phyloP scores from a whole-genome alignment of 345 rosid genomes.

The Arabis hirsuta region DNA sequence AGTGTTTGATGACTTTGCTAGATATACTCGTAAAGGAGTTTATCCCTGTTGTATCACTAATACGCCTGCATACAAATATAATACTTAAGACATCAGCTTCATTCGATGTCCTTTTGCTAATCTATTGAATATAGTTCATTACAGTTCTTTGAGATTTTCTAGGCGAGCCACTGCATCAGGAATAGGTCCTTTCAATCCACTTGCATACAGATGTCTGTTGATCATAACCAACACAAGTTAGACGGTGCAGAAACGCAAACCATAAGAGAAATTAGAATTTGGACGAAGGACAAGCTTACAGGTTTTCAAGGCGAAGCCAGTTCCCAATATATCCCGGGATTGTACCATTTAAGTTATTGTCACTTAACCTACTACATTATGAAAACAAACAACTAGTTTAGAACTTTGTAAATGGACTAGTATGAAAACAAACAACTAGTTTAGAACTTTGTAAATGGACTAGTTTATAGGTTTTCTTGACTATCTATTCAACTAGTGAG shows the following conservation, averaged over 20 bases:
- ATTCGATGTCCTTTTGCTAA: background rate
- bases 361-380: conserved; percentile 63
- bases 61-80: conserved; percentile 46
- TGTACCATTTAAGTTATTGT: conserved; percentile 67
- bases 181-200: conserved; percentile 58
- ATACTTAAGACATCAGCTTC: background rate
- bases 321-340: conserved; percentile 63
- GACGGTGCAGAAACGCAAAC: background rate
- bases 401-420: too few species aligned
- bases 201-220: conserved; percentile 47
- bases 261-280: background rate
- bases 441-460: background rate
- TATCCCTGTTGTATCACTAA: conserved; percentile 47
- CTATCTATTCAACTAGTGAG: too few species aligned
- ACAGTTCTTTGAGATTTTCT: conserved; percentile 40
- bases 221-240: conserved; percentile 14
- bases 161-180: conserved; percentile 48
- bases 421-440: background rate
- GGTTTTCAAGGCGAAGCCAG: conserved; percentile 53
- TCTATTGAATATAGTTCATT: conserved; percentile 21
- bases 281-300: conserved; percentile 54
- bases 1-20: conserved; percentile 29
- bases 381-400: background rate
- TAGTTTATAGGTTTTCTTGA: too few species aligned
- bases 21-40: conserved; percentile 46